A percentile compares a stretch with the other conserved stretches of the same genome.
These are phyloP conservation scores for Papilionanthe hybrid DNA, from an alignment of 116 monocot genomes.

Conservation along the genomic window DNA sequence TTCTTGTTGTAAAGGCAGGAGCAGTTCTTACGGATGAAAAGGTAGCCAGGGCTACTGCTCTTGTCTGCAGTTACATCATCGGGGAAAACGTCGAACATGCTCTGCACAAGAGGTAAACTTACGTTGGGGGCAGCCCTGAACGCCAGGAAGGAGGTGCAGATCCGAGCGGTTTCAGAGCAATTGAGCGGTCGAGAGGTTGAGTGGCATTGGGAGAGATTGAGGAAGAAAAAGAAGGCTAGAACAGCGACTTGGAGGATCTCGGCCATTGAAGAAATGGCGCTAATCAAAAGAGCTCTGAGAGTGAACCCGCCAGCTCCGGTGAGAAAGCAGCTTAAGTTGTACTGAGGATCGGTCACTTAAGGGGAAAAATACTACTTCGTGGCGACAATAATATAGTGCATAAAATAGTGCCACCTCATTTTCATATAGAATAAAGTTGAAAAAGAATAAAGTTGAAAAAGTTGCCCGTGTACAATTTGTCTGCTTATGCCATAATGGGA, in stretches of 20 bases:
- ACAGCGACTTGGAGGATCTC: conserved; percentile 10
- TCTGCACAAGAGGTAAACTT: conserved; percentile 41
- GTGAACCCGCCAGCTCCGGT: neutral
- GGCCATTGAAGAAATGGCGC: neutral
- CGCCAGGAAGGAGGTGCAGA: conserved; percentile 92
- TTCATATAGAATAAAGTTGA: too few relatives aligned
- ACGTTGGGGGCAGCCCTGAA: conserved; percentile 20
- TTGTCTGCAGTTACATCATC: conserved; percentile 66
- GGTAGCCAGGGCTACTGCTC: conserved; percentile 35
- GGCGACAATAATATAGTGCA: too few relatives aligned
- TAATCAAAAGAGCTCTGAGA: neutral
- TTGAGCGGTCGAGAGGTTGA: conserved; percentile 48
- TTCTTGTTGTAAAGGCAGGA: conserved; percentile 51
- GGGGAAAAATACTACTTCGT: too few relatives aligned
- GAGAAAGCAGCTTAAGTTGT: too few relatives aligned
- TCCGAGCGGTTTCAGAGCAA: conserved; percentile 72
- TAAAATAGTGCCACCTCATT: too few relatives aligned
- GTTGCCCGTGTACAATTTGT: too few relatives aligned
- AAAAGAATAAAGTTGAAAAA: too few relatives aligned
- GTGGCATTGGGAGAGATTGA: neutral
- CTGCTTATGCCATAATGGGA: too few relatives aligned
- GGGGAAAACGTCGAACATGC: conserved; percentile 73
- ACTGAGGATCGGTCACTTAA: too few relatives aligned
- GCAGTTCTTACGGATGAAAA: conserved; percentile 94
- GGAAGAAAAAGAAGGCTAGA: conserved; percentile 4